phyloP scores from a whole-genome alignment of 106 monocot genomes.

The Dendrobium catenatum region DNA sequence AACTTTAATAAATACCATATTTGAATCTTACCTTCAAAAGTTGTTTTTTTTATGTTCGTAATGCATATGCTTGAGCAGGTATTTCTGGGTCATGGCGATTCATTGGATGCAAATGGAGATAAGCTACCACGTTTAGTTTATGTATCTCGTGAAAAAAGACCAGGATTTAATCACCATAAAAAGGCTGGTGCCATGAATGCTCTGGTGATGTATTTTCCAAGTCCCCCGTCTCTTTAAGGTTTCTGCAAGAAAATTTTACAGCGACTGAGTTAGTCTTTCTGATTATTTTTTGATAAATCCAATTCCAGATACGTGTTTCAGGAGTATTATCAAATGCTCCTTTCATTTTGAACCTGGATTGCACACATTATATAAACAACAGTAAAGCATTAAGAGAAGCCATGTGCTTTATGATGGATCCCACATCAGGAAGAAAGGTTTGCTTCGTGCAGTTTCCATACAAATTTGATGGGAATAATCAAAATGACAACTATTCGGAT shows the following conservation, averaged over 20 bases:
- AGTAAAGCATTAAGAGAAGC: slow-evolving; percentile 86
- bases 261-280: background rate
- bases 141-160: slow-evolving; percentile 11
- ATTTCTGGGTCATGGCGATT: background rate
- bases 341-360: slow-evolving; percentile 83
- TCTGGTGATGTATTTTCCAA: slow-evolving; percentile 23
- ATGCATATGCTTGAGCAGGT: slow-evolving; percentile 4
- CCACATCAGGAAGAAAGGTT: slow-evolving; percentile 60
- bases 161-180: slow-evolving; percentile 37
- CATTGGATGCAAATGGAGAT: background rate
- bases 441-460: slow-evolving; percentile 89
- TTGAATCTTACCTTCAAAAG: background rate
- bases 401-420: slow-evolving; percentile 98
- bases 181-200: slow-evolving; percentile 93
- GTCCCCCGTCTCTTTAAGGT: no score
- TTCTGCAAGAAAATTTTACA: no score
- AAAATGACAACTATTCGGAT: slow-evolving; percentile 77
- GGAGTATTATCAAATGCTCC: slow-evolving; percentile 85
- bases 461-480: slow-evolving; percentile 75
- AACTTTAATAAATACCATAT: background rate
- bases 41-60: background rate
- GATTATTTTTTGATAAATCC: slow-evolving; percentile 7
- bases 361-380: slow-evolving; percentile 84
- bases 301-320: slow-evolving; percentile 68
- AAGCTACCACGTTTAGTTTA: slow-evolving; percentile 6